A percentile compares a stretch with the other conserved stretches of the same genome.
phyloP scores from a whole-genome alignment of 2,329 filamentous ascomycete genomes.

The Coleophoma eucalyptorum region DNA sequence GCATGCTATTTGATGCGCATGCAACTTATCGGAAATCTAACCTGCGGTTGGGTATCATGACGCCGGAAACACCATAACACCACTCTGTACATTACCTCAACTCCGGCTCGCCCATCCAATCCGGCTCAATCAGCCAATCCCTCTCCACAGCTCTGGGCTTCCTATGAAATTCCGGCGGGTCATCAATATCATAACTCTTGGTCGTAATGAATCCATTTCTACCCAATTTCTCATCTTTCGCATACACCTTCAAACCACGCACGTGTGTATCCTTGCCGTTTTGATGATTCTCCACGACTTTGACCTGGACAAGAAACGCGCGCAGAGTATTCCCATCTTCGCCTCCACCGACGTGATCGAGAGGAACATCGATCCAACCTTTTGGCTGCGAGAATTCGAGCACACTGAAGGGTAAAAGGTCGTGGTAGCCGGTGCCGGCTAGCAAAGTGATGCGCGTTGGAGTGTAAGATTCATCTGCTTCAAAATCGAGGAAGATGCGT shows the following conservation, averaged over 20 bases:
- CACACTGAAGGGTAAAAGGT: conserved; percentile 81
- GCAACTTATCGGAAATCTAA: neutral
- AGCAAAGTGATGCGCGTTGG: conserved; percentile 88
- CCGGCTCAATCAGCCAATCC: conserved; percentile 20
- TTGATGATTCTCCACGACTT: conserved; percentile 94
- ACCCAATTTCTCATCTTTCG: conserved; percentile 27
- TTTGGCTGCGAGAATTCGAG: conserved; percentile 75
- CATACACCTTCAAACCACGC: conserved; percentile 83
- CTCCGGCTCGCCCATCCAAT: conserved; percentile 30
- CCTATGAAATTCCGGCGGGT: neutral
- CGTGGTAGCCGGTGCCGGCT: conserved; percentile 87
- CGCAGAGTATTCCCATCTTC: conserved; percentile 73
- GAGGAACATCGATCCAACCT: conserved; percentile 87
- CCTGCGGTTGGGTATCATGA: neutral
- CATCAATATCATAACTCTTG: conserved; percentile 7
- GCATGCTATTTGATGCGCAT: neutral
- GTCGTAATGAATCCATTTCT: conserved; percentile 9
- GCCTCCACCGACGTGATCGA: conserved; percentile 51
- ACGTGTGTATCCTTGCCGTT: conserved; percentile 99
- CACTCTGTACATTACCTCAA: conserved; percentile 16
- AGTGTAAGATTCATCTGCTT: conserved; percentile 92
- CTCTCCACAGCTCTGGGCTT: conserved; percentile 10
- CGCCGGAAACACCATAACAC: neutral
- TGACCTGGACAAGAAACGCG: conserved; percentile 86
- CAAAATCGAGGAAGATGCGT: conserved; percentile 86